Conservation (phyloP, 2,329 filamentous ascomycete genomes). For the Trichoderma pleuroti region DNA sequence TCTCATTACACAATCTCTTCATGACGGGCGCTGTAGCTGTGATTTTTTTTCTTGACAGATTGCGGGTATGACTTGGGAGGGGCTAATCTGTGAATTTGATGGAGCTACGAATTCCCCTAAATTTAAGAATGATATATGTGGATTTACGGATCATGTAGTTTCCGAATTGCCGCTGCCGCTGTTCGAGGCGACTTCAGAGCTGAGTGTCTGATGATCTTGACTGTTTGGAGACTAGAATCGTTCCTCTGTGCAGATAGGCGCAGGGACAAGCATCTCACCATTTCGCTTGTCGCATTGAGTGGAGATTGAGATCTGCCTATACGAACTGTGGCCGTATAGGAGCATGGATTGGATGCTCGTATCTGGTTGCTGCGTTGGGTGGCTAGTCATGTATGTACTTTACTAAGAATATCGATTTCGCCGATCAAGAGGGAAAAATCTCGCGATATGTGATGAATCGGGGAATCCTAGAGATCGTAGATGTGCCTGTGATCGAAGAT, state of each 20-base stretch:
- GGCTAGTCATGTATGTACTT: not conserved
- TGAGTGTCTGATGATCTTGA: not conserved
- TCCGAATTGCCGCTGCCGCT: not conserved
- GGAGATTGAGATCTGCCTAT: not conserved
- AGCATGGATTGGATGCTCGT: not conserved
- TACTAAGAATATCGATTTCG: not conserved
- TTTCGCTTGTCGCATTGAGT: not conserved
- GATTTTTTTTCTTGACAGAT: not conserved
- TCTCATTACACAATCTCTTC: not conserved
- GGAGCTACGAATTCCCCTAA: not conserved
- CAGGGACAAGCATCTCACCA: not conserved
- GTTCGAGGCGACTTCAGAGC: not conserved
- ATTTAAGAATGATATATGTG: not conserved
- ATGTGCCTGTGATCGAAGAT: not conserved
- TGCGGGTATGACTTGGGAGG: not conserved
- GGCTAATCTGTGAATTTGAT: not conserved
- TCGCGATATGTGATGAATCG: not conserved
- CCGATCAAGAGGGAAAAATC: not conserved
- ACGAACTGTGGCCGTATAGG: not conserved
- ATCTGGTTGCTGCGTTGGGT: not conserved
- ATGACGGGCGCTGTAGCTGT: not conserved
- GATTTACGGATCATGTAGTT: not conserved
- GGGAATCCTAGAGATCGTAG: not conserved
- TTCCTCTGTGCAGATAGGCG: not conserved
- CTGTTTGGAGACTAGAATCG: not conserved